Percentiles rank a stretch among this genome's conserved stretches.
phyloP scores from a whole-genome alignment of 106 monocot species.

The Dioscorea zingiberensis region DNA sequence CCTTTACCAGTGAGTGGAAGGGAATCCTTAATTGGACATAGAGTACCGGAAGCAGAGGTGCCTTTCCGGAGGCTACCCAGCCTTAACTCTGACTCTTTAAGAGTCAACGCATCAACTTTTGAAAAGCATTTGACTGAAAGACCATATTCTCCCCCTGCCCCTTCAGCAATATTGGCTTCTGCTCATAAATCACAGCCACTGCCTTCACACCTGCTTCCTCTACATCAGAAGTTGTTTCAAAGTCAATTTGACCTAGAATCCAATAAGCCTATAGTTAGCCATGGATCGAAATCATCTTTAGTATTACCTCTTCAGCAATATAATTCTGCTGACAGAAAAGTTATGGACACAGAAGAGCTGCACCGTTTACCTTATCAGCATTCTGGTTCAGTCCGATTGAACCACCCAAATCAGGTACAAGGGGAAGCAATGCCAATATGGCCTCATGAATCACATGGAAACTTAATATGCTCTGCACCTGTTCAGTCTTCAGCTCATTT shows the following conservation, averaged over 20 bases:
- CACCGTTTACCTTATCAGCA: conserved; percentile 21
- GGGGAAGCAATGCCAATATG: conserved; percentile 8
- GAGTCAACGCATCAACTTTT: conserved; percentile 12
- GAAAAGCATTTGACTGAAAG: conserved; percentile 27
- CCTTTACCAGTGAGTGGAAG: conserved; percentile 22
- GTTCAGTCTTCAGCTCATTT: conserved; percentile 21
- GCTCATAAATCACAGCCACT: conserved; percentile 37
- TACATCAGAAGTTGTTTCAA: conserved; percentile 25
- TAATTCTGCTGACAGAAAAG: conserved; percentile 25
- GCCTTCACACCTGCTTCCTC: conserved; percentile 25
- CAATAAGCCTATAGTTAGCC: conserved; percentile 22
- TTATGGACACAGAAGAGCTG: conserved; percentile 1
- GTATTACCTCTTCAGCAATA: conserved; percentile 19
- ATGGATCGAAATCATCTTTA: conserved; percentile 17
- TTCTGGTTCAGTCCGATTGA: conserved; percentile 19
- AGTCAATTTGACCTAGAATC: conserved; percentile 27
- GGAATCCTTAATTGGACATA: conserved; percentile 16
- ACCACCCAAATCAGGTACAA: conserved; percentile 24
- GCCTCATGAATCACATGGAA: conserved; percentile 24
- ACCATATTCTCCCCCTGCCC: conserved; percentile 22
- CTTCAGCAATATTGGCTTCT: conserved; percentile 33
- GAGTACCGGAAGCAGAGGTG: conserved; percentile 28
- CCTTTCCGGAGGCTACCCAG: conserved; percentile 24
- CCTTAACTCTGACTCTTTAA: conserved; percentile 20
- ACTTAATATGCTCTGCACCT: conserved; percentile 17